These are phyloP conservation scores for Globisporangium cylindrosporum DNA, from an alignment of 352 stramenopile species.

Conservation along the genomic window DNA sequence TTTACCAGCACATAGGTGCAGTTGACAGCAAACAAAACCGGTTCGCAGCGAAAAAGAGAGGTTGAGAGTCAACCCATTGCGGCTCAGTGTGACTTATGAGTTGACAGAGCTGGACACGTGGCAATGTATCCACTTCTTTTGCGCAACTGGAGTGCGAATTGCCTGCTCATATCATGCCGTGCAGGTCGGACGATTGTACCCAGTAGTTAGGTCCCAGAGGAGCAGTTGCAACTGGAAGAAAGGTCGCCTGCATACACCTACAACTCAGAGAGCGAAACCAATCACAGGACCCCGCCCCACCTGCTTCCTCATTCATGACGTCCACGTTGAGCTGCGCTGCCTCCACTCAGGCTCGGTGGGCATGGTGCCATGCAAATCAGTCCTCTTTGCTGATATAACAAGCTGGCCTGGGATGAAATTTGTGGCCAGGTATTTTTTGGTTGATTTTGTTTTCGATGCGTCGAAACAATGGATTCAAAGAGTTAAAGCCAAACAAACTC, in stretches of 20 bases:
- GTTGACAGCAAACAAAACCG: background rate
- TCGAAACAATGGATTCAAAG: background rate
- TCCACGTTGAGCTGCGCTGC: background rate
- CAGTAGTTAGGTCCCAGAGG: background rate
- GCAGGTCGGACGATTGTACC: background rate
- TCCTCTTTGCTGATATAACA: background rate
- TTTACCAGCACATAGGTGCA: background rate
- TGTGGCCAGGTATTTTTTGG: background rate
- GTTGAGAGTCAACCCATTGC: background rate
- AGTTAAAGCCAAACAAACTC: background rate
- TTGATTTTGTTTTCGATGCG: background rate
- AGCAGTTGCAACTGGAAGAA: background rate
- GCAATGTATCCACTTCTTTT: background rate
- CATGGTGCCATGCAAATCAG: background rate
- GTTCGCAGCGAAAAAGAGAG: background rate
- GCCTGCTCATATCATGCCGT: background rate
- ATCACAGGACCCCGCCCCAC: background rate
- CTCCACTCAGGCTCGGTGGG: background rate
- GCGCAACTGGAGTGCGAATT: background rate
- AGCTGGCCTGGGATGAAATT: background rate
- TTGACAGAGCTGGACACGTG: background rate
- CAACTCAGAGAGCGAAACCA: background rate
- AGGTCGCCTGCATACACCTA: background rate
- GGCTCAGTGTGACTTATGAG: background rate
- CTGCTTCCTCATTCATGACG: background rate